A percentile compares a stretch with the other conserved stretches of the same genome.
Evolutionary conservation across 1,139 yeast genomes (phyloP).

Genomic region (Zygoascus meyerae): DNA sequence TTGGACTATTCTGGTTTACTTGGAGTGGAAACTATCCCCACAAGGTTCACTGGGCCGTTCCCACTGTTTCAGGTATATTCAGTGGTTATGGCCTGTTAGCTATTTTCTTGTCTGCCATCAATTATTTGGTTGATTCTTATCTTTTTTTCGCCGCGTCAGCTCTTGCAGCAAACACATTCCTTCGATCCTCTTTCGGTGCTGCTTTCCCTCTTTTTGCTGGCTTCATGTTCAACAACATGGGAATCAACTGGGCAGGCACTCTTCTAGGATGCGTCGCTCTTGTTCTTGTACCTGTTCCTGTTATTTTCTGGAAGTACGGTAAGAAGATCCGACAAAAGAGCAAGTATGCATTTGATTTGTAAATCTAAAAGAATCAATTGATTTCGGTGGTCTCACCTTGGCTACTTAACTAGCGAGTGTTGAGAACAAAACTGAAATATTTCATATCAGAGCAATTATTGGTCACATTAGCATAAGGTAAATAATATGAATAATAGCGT

Average conservation of each 20-base stretch:
- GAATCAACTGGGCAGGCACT: slow-evolving; percentile 79
- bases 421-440: no score
- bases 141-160: slow-evolving; percentile 81
- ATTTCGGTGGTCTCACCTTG: no score
- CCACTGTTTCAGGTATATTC: slow-evolving; percentile 64
- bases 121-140: slow-evolving; percentile 76
- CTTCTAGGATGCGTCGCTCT: slow-evolving; percentile 65
- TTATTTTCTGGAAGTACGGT: slow-evolving; percentile 64
- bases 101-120: slow-evolving; percentile 71
- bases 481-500: no score
- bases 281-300: slow-evolving; percentile 67
- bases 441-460: no score
- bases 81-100: slow-evolving; percentile 71
- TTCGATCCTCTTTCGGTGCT: slow-evolving; percentile 71
- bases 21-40: slow-evolving; percentile 76
- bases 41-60: slow-evolving; percentile 77
- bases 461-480: no score
- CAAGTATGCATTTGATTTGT: slow-evolving; percentile 49
- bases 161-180: slow-evolving; percentile 78
- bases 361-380: no score
- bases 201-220: slow-evolving; percentile 75
- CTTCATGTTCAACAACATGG: slow-evolving; percentile 70
- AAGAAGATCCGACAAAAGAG: slow-evolving; percentile 46
- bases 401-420: no score
- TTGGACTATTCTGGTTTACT: slow-evolving; percentile 77